Conservation (phyloP, 768 basidiomycete genomes). For the Neoboletus brunneissimus region DNA sequence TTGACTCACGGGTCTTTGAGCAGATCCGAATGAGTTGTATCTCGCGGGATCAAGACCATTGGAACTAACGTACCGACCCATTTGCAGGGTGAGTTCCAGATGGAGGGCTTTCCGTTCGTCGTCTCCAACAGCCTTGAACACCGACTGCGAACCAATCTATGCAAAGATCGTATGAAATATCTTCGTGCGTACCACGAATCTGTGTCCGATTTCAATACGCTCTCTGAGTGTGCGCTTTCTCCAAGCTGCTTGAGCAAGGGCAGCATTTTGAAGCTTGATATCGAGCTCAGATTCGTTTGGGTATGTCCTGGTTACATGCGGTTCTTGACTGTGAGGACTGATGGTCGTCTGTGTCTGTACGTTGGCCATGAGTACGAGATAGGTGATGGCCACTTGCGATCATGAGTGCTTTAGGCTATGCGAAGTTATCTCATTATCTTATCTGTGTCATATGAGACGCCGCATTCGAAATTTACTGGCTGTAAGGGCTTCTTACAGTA, state of each 20-base stretch:
- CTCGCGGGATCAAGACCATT: not conserved
- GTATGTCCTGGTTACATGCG: conserved; percentile 58
- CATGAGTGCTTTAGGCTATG: not conserved
- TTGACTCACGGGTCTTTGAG: conserved; percentile 71
- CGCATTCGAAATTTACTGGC: too few relatives aligned
- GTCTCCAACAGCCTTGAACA: conserved; percentile 41
- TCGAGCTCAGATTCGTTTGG: conserved; percentile 61
- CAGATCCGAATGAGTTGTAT: not conserved
- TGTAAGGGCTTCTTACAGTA: too few relatives aligned
- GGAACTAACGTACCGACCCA: conserved; percentile 70
- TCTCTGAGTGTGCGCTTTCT: conserved; percentile 53
- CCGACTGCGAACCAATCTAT: conserved; percentile 34
- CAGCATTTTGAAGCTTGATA: conserved; percentile 50
- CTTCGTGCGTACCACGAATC: conserved; percentile 58
- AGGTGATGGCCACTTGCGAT: not conserved
- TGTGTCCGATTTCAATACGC: conserved; percentile 66
- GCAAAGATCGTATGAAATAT: not conserved
- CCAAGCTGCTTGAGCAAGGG: conserved; percentile 76
- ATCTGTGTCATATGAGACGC: too few relatives aligned
- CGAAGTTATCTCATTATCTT: conserved; percentile 9
- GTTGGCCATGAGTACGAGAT: conserved; percentile 17
- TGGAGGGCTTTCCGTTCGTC: conserved; percentile 53
- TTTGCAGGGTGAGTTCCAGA: conserved; percentile 78
- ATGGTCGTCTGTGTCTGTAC: conserved; percentile 70
- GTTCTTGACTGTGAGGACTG: conserved; percentile 71